phyloP scores from a whole-genome alignment of 306 rosid species.

The Prinsepia uniflora region DNA sequence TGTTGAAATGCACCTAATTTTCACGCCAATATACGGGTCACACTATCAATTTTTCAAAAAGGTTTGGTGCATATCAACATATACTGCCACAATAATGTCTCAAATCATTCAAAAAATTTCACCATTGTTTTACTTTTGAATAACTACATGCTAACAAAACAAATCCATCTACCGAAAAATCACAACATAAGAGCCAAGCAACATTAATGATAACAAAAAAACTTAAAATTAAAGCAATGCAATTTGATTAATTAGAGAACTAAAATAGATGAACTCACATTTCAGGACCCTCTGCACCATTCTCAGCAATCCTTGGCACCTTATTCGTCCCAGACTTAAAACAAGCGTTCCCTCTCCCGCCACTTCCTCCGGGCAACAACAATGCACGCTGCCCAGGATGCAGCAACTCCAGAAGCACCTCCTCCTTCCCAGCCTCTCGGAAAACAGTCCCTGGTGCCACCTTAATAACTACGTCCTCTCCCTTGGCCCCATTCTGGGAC shows the following conservation, averaged over 20 bases:
- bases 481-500: constrained; percentile 72
- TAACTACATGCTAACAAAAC: background rate
- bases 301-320: constrained; percentile 88
- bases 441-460: constrained; percentile 83
- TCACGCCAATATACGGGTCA: background rate
- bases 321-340: constrained; percentile 78
- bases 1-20: background rate
- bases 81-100: background rate
- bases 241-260: background rate
- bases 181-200: background rate
- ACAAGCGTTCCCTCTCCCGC: constrained; percentile 91
- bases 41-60: background rate
- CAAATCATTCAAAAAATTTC: constrained; percentile 8
- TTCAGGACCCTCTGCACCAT: constrained; percentile 84
- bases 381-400: constrained; percentile 69
- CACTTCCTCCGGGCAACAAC: constrained; percentile 87
- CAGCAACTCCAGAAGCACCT: constrained; percentile 72
- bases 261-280: constrained; percentile 42
- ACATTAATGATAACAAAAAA: background rate
- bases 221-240: background rate
- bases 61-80: background rate
- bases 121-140: background rate
- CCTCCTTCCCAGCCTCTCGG: constrained; percentile 56
- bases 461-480: constrained; percentile 82
- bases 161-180: background rate